Evolutionary conservation across 345 rosid species (phyloP).

Genomic region (Brassica rapa): DNA sequence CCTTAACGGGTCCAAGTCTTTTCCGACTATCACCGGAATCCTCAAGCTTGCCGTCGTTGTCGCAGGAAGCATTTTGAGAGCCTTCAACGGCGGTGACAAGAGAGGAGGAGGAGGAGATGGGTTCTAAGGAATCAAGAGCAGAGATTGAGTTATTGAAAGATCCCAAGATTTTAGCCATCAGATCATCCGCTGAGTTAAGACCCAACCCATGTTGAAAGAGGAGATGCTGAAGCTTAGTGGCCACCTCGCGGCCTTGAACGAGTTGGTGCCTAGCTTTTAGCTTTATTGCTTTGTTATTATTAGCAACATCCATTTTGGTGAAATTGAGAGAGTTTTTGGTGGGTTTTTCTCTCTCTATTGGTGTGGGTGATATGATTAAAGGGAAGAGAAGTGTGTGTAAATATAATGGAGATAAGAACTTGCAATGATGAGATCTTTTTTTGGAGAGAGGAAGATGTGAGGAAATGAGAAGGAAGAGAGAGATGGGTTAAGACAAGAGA

Average conservation of each 20-base stretch:
- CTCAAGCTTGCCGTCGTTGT: conserved; percentile 47
- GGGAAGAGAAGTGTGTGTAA: conserved; percentile 18
- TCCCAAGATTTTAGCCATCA: conserved; percentile 49
- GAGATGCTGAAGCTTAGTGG: conserved; percentile 51
- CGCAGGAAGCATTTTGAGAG: conserved; percentile 42
- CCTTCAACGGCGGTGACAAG: conserved; percentile 20
- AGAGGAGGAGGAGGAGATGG: conserved; percentile 27
- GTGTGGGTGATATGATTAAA: conserved; percentile 28
- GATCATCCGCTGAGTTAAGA: conserved; percentile 33
- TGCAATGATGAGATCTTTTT: conserved; percentile 24
- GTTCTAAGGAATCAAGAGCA: conserved; percentile 31
- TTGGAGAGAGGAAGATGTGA: conserved; percentile 22
- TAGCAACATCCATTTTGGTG: conserved; percentile 26
- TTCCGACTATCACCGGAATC: conserved; percentile 64
- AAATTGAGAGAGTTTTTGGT: conserved; percentile 6
- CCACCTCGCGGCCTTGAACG: conserved; percentile 45
- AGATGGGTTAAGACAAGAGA: conserved; percentile 6
- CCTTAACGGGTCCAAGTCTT: conserved; percentile 43
- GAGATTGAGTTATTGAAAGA: conserved; percentile 51
- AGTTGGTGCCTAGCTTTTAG: conserved; percentile 46
- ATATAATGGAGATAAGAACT: conserved; percentile 30
- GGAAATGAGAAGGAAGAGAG: conserved; percentile 28
- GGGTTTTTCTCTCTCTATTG: neutral
- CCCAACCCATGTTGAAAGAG: conserved; percentile 31
- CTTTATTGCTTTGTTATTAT: conserved; percentile 16